Percentiles rank a stretch among this genome's conserved stretches.
Evolutionary conservation across 106 monocot species (phyloP).

Genomic region (Triglochin maritima): DNA sequence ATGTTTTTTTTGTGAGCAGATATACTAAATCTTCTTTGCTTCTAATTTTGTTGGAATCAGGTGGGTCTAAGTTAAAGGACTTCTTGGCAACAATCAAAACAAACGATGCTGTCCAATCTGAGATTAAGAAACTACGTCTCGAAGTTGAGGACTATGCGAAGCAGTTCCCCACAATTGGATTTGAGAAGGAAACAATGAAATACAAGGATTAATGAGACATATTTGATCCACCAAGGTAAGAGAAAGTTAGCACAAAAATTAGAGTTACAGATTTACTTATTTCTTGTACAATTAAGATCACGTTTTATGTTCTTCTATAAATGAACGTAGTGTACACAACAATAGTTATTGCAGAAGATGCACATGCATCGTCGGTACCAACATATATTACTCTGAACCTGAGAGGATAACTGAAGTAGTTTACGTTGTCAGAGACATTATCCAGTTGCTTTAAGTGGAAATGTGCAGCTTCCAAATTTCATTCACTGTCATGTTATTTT

Average conservation of each 20-base stretch:
- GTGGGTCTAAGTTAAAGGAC: slow-evolving; percentile 87
- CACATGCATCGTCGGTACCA: too few relatives aligned
- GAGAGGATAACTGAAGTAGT: too few relatives aligned
- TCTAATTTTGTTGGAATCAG: slow-evolving; percentile 14
- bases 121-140: slow-evolving; percentile 73
- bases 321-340: too few relatives aligned
- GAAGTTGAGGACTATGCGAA: slow-evolving; percentile 95
- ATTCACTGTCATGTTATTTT: too few relatives aligned
- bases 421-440: too few relatives aligned
- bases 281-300: too few relatives aligned
- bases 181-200: slow-evolving; percentile 93
- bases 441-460: too few relatives aligned
- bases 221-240: slow-evolving; percentile 1
- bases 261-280: too few relatives aligned
- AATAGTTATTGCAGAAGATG: too few relatives aligned
- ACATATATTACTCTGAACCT: too few relatives aligned
- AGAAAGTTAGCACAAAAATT: not conserved
- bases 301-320: too few relatives aligned
- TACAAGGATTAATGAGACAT: slow-evolving; percentile 41
- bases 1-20: not conserved
- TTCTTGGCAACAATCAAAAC: slow-evolving; percentile 65
- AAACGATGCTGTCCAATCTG: slow-evolving; percentile 48
- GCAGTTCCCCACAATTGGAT: slow-evolving; percentile 94
- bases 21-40: not conserved
- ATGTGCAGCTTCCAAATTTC: too few relatives aligned